These are phyloP conservation scores for Fagopyrum esculentum DNA, from an alignment of 148 eudicot genomes.

Conservation along the genomic window DNA sequence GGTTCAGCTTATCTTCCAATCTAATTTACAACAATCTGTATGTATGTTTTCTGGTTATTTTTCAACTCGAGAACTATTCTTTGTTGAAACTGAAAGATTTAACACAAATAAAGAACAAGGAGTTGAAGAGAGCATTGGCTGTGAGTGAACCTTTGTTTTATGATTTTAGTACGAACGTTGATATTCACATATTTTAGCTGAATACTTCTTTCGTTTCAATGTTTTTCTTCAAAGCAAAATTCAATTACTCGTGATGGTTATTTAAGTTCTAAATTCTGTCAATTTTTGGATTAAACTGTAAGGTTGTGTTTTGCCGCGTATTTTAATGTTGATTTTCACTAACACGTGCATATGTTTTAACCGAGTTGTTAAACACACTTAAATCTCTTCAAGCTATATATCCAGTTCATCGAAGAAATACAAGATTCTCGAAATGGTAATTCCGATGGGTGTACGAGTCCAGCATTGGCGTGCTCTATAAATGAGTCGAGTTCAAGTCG, in stretches of 20 bases:
- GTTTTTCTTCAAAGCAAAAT: background rate
- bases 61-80: background rate
- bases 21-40: constrained; percentile 3
- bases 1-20: background rate
- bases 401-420: no score
- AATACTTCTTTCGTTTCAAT: background rate
- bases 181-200: background rate
- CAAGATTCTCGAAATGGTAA: no score
- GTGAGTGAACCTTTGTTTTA: background rate
- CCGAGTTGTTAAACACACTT: no score
- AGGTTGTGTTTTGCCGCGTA: no score
- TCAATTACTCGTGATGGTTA: background rate
- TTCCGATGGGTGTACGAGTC: no score
- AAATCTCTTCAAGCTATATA: no score
- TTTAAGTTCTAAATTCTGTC: background rate
- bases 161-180: background rate
- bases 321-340: no score
- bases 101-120: constrained; percentile 9
- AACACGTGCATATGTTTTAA: no score
- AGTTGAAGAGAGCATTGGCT: background rate
- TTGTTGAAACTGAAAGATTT: background rate
- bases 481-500: no score
- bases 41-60: constrained; percentile 8
- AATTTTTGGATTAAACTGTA: no score
- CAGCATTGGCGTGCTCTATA: no score